Percentiles rank a stretch among this genome's conserved stretches.
These are phyloP conservation scores for Saitozyma sp. DNA, from an alignment of 768 basidiomycete genomes.

Conservation along the genomic window DNA sequence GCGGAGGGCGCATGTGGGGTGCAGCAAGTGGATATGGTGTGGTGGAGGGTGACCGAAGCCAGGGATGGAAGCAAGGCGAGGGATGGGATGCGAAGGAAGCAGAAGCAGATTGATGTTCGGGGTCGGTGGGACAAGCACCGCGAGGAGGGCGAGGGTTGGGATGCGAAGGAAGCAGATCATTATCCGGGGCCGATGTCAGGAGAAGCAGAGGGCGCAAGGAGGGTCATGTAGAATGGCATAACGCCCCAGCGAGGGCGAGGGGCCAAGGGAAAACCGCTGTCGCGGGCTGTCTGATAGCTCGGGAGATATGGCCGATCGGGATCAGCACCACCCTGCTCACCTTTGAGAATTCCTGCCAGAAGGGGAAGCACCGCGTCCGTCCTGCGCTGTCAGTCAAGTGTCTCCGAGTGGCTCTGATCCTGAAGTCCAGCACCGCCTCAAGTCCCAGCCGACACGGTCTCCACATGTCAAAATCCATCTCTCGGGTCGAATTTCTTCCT, in stretches of 20 bases:
- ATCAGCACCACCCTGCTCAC: slow-evolving; percentile 12
- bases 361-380: slow-evolving; percentile 79
- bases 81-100: too few species aligned
- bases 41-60: neutral
- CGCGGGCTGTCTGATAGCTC: too few species aligned
- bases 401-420: neutral
- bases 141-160: too few species aligned
- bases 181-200: neutral
- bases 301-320: slow-evolving; percentile 45
- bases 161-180: neutral
- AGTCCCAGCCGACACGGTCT: too few species aligned
- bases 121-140: too few species aligned
- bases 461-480: neutral
- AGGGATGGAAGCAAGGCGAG: neutral
- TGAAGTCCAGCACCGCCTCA: neutral
- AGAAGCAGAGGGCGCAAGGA: slow-evolving; percentile 56
- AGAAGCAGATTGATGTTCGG: too few species aligned
- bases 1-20: neutral
- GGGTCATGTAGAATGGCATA: too few species aligned
- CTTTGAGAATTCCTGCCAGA: slow-evolving; percentile 73
- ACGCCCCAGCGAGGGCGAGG: too few species aligned
- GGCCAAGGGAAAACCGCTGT: too few species aligned
- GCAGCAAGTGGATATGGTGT: neutral
- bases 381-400: slow-evolving; percentile 56
- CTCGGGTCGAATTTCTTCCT: neutral